phyloP scores from a whole-genome alignment of 345 rosid species.

The Balakata baccata region DNA sequence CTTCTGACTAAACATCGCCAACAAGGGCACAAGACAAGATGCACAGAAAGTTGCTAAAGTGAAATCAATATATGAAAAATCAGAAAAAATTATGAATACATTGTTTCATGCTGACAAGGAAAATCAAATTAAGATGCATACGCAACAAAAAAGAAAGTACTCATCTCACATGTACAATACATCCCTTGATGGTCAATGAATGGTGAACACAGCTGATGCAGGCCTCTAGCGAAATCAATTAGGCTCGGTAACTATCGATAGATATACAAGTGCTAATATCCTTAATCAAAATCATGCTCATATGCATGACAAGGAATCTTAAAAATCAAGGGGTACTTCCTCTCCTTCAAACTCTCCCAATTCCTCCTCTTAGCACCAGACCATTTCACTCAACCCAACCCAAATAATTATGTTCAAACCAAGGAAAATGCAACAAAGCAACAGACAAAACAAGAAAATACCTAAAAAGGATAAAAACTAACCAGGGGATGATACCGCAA shows the following conservation, averaged over 20 bases:
- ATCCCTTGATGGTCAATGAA: not conserved
- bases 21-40: not conserved
- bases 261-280: not conserved
- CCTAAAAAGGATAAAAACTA: slow-evolving; percentile 19
- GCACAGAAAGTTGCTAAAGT: not conserved
- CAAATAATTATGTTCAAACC: not conserved
- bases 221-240: not conserved
- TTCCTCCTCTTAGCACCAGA: not conserved
- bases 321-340: not conserved
- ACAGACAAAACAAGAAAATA: not conserved
- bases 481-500: slow-evolving; percentile 77
- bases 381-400: not conserved
- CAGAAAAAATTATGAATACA: not conserved
- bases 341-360: not conserved
- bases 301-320: not conserved
- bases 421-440: too few species aligned
- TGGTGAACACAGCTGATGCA: not conserved
- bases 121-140: not conserved
- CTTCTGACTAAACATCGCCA: not conserved
- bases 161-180: not conserved
- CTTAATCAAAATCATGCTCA: not conserved
- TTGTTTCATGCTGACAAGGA: not conserved
- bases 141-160: not conserved
- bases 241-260: not conserved
- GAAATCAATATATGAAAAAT: not conserved